phyloP scores from a whole-genome alignment of 202 grass and related monocot genomes.

The Carex arenaria region DNA sequence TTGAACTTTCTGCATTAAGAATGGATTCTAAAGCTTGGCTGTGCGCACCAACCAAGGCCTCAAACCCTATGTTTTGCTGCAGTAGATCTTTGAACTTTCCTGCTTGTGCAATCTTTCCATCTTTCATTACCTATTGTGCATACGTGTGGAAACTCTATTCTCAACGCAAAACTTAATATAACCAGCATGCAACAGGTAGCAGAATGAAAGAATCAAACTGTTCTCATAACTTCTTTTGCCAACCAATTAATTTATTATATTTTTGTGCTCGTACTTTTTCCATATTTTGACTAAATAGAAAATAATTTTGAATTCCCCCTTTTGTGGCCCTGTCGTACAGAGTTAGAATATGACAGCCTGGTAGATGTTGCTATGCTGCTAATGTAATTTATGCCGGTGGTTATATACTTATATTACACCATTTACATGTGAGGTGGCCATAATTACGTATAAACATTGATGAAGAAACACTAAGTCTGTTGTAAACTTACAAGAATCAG shows the following conservation, averaged over 20 bases:
- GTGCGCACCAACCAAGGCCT: constrained; percentile 90
- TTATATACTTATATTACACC: background rate
- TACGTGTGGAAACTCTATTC: constrained; percentile 19
- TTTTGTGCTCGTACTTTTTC: background rate
- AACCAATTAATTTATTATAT: background rate
- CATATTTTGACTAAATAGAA: background rate
- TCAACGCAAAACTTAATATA: constrained; percentile 3
- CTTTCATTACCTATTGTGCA: constrained; percentile 82
- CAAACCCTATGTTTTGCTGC: constrained; percentile 81
- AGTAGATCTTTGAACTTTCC: constrained; percentile 84
- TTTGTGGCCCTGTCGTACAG: background rate
- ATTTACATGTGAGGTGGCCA: background rate
- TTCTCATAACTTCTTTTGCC: background rate
- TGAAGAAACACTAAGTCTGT: background rate
- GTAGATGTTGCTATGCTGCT: background rate
- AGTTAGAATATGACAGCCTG: background rate
- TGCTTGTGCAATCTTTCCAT: constrained; percentile 77
- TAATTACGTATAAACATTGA: background rate
- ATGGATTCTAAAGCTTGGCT: constrained; percentile 87
- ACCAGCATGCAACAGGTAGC: background rate
- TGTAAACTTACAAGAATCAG: constrained; percentile 66
- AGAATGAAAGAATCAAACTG: background rate
- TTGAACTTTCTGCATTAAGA: constrained; percentile 70
- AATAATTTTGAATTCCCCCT: background rate
- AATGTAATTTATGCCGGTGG: background rate